phyloP scores from a whole-genome alignment of 768 basidiomycete genomes.

The Chalciporus chontae region DNA sequence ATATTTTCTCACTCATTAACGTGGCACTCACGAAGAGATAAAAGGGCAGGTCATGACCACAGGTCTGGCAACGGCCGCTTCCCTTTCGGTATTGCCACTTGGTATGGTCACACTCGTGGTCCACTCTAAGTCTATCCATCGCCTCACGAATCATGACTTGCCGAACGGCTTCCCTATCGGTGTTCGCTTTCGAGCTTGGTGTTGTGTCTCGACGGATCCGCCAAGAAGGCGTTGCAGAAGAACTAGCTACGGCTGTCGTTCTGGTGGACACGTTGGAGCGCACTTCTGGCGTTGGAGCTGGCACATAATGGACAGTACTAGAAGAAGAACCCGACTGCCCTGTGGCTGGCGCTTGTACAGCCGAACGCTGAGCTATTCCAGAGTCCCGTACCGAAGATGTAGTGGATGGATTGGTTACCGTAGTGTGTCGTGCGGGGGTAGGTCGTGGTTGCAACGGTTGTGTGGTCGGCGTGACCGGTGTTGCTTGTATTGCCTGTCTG shows the following conservation, averaged over 20 bases:
- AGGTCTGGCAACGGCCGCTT: constrained; percentile 45
- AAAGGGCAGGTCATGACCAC: constrained; percentile 35
- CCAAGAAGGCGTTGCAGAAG: too few species aligned
- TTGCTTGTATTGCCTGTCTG: neutral
- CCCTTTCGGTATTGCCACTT: constrained; percentile 45
- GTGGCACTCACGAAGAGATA: constrained; percentile 49
- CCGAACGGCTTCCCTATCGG: constrained; percentile 2
- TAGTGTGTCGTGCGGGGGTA: constrained; percentile 1
- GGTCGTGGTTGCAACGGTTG: neutral
- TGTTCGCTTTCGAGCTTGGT: neutral
- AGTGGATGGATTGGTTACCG: neutral
- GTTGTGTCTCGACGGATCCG: too few species aligned
- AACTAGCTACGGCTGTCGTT: too few species aligned
- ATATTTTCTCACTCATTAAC: neutral
- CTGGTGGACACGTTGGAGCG: too few species aligned
- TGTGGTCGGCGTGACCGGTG: neutral
- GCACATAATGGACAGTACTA: too few species aligned
- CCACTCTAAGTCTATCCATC: constrained; percentile 40
- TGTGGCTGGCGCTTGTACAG: too few species aligned
- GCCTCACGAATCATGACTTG: constrained; percentile 27
- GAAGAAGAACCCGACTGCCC: too few species aligned
- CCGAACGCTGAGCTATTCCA: neutral
- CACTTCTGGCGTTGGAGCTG: too few species aligned
- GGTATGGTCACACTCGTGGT: constrained; percentile 51
- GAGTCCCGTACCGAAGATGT: neutral